Evolutionary conservation across 345 rosid species (phyloP), one percentile per base, ranked within the genome.

Genomic region (Cochlearia excelsa): DNA sequence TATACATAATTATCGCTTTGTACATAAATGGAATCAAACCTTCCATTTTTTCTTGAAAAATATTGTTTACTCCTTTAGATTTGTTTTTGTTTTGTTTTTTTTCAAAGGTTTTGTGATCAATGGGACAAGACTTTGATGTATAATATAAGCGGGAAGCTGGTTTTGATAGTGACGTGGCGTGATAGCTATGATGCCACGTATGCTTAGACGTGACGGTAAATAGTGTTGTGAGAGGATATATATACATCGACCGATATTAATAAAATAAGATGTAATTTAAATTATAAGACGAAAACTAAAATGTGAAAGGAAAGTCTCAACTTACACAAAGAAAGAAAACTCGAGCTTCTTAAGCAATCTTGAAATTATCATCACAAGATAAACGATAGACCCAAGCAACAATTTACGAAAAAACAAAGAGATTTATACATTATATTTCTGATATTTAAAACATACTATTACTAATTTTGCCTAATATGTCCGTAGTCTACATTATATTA

Each of bases 21-120:
- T 70, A 70, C 56, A 70, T 30, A 52, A 70, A 64, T 7, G 75
- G 75, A 57, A 70, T 70, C 61, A 70, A 57, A 45, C 75, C 75
- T 46, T 70, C 75, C 75, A 70, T 70, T 30, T n/a, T 5, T 30
- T 5, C 43, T 54, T 33, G 5, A 7, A 26, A 46, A 5, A 5
- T 16, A n/a, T 53, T 39, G 2, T 7, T 40, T 3, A 9, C 10
- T 26, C 40, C 1, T 4, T 42, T 46, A 28, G 40, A 33, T 33
- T 33, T 37, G 40, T 50, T 37, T 29, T 45, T 51, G 50, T 40
- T 56, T 41, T 26, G 49, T 10, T 9, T 47, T 45, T 59, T 37
- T 37, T 37, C 6, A 8, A 4, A 43, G 46, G 47, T 61, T 54
- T 48, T 63, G 59, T 55, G 63, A 69, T 62, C n/a, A 43, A 48